phyloP scores from a whole-genome alignment of 345 rosid genomes.

The Gossypium sturtianum region DNA sequence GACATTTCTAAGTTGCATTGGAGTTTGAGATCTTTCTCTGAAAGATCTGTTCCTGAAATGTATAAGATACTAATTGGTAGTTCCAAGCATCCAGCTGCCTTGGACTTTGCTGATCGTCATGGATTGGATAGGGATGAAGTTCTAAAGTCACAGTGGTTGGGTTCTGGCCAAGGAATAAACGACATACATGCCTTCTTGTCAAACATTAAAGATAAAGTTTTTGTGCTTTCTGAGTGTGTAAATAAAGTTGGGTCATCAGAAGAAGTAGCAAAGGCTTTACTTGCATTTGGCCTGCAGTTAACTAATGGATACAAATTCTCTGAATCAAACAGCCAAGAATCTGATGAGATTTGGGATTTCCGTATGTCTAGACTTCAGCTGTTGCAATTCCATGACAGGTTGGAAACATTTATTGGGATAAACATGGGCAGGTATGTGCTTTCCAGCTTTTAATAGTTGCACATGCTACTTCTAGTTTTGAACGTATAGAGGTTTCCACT shows the following conservation, averaged over 20 bases:
- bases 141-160: conserved; percentile 74
- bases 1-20: conserved; percentile 43
- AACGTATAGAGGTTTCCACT: not conserved
- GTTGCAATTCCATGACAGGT: conserved; percentile 71
- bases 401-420: conserved; percentile 91
- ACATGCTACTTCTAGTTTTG: not conserved
- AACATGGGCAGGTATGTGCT: conserved; percentile 93
- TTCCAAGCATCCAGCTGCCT: conserved; percentile 58
- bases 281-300: conserved; percentile 57
- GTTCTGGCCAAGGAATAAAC: conserved; percentile 50
- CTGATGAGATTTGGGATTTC: conserved; percentile 53
- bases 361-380: conserved; percentile 79
- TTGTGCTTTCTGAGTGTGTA: conserved; percentile 70
- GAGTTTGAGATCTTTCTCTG: conserved; percentile 69
- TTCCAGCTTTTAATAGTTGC: conserved; percentile 4
- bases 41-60: conserved; percentile 82
- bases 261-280: conserved; percentile 70
- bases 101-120: conserved; percentile 70
- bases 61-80: conserved; percentile 57
- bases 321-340: conserved; percentile 45
- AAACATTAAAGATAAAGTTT: conserved; percentile 62
- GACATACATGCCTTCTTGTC: conserved; percentile 57
- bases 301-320: conserved; percentile 51
- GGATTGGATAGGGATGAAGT: conserved; percentile 80
- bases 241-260: conserved; percentile 78